These are phyloP conservation scores for Saccharomyces eubayanus DNA, from an alignment of 805 yeast species.

Conservation along the genomic window DNA sequence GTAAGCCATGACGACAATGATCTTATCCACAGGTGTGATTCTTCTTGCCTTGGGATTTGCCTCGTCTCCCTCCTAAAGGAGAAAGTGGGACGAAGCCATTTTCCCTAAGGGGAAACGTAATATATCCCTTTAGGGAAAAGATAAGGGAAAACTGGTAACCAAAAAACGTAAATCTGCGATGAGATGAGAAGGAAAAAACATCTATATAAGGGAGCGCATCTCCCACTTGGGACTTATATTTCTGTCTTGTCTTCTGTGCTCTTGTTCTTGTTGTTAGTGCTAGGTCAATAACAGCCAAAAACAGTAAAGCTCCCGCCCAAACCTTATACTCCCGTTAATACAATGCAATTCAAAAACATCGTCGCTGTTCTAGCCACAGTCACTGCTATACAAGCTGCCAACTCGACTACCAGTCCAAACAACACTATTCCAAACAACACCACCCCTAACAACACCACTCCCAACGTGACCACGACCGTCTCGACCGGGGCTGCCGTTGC, in stretches of 20 bases:
- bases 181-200: neutral
- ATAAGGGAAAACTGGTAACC: neutral
- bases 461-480: slow-evolving; percentile 35
- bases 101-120: neutral
- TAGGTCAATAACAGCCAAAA: neutral
- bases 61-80: neutral
- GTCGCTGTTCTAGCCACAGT: slow-evolving; percentile 62
- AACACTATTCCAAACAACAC: slow-evolving; percentile 41
- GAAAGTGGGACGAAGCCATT: neutral
- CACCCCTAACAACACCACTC: slow-evolving; percentile 28
- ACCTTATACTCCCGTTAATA: slow-evolving; percentile 7
- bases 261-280: neutral
- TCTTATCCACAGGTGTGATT: neutral
- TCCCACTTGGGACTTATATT: neutral
- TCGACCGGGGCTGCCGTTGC: slow-evolving; percentile 45
- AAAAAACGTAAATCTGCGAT: neutral
- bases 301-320: slow-evolving; percentile 6
- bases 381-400: slow-evolving; percentile 60
- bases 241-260: neutral
- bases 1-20: neutral
- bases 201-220: neutral
- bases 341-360: slow-evolving; percentile 68
- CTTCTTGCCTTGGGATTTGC: neutral
- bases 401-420: slow-evolving; percentile 32
- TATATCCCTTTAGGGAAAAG: neutral